These are phyloP conservation scores for Xylariomycetidae sp. DNA, from an alignment of 2,329 filamentous ascomycete species.

Conservation along the genomic window DNA sequence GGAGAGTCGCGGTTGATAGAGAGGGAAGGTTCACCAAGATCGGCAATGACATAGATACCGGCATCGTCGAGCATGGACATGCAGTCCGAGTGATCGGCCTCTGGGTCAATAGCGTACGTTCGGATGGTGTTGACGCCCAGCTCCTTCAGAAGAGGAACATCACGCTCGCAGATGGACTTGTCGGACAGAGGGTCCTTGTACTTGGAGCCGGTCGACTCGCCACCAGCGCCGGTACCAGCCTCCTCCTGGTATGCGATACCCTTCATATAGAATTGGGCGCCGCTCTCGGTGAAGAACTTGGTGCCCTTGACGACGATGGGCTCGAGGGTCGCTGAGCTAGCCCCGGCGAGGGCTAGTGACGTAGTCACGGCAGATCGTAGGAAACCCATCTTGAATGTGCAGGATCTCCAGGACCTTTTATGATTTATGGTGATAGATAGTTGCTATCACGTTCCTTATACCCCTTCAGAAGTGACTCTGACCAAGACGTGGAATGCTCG, in stretches of 20 bases:
- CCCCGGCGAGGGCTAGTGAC: slow-evolving; percentile 22
- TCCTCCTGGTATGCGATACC: slow-evolving; percentile 77
- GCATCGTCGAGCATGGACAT: slow-evolving; percentile 66
- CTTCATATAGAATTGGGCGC: slow-evolving; percentile 54
- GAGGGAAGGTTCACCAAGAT: slow-evolving; percentile 63
- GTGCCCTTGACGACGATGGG: slow-evolving; percentile 29
- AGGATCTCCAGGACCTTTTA: too few species aligned
- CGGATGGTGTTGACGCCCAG: slow-evolving; percentile 71
- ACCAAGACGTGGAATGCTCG: too few species aligned
- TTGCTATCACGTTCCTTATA: too few species aligned
- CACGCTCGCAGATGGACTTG: slow-evolving; percentile 57
- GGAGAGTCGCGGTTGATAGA: slow-evolving; percentile 69
- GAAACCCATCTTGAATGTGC: slow-evolving; percentile 24
- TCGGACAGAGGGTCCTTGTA: slow-evolving; percentile 70
- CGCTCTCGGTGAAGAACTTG: slow-evolving; percentile 65
- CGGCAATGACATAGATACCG: slow-evolving; percentile 74
- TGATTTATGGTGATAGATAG: slow-evolving; percentile 2
- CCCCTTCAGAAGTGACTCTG: too few species aligned
- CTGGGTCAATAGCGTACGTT: slow-evolving; percentile 71
- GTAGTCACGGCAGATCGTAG: slow-evolving; percentile 23
- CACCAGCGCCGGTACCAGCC: slow-evolving; percentile 37
- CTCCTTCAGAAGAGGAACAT: slow-evolving; percentile 63
- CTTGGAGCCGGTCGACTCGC: slow-evolving; percentile 31
- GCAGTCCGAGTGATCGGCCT: slow-evolving; percentile 61
- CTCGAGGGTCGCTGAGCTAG: slow-evolving; percentile 22